These are phyloP conservation scores for Populus ilicifolia DNA, from an alignment of 345 rosid species.

Conservation along the genomic window DNA sequence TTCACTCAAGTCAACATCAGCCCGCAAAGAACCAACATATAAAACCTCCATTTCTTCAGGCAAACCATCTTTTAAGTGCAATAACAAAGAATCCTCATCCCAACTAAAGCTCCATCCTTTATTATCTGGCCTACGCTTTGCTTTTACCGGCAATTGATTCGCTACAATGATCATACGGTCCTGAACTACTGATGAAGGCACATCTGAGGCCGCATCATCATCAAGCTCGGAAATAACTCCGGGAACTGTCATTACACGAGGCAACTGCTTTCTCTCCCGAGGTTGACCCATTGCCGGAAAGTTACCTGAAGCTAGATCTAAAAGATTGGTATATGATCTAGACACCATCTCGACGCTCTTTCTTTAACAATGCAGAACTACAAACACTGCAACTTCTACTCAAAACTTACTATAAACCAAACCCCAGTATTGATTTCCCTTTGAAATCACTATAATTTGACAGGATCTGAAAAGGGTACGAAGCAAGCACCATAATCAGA, in stretches of 20 bases:
- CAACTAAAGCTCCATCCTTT: conserved; percentile 76
- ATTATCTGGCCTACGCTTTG: conserved; percentile 71
- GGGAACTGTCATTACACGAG: conserved; percentile 73
- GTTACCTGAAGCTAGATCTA: conserved; percentile 81
- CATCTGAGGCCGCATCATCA: conserved; percentile 65
- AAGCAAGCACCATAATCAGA: conserved; percentile 23
- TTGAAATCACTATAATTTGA: conserved; percentile 12
- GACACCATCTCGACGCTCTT: conserved; percentile 48
- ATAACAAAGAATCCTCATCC: conserved; percentile 61
- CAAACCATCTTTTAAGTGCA: conserved; percentile 70
- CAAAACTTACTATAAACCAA: conserved; percentile 13
- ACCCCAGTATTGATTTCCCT: conserved; percentile 9
- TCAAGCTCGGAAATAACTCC: conserved; percentile 77
- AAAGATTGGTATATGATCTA: conserved; percentile 66
- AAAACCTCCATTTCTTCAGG: conserved; percentile 78
- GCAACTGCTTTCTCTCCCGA: conserved; percentile 60
- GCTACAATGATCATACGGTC: conserved; percentile 69
- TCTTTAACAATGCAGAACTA: conserved; percentile 16
- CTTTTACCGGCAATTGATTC: conserved; percentile 70
- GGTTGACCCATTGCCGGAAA: conserved; percentile 49
- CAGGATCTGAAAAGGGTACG: conserved; percentile 42
- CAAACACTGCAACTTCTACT: background rate
- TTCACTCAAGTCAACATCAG: conserved; percentile 52
- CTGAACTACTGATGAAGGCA: conserved; percentile 52
- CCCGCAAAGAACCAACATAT: conserved; percentile 59